Evolutionary conservation across 2,329 filamentous ascomycete genomes (phyloP).

Genomic region (Claviceps spartinae): DNA sequence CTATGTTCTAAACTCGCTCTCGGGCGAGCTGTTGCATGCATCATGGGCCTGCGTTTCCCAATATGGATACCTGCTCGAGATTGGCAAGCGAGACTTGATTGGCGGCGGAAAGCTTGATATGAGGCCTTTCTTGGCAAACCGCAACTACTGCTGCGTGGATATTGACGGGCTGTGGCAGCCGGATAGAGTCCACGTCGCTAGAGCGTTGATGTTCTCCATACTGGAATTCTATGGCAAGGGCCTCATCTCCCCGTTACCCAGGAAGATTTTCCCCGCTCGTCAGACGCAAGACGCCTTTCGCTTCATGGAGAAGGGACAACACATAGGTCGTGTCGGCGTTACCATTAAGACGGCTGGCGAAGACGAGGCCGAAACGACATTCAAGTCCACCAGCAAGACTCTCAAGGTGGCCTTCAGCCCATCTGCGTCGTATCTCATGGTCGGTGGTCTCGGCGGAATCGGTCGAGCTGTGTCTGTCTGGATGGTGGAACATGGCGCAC

Average conservation of each 20-base stretch:
- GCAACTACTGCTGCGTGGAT: background rate
- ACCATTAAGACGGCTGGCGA: background rate
- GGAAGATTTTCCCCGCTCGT: background rate
- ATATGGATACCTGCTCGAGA: conserved; percentile 22
- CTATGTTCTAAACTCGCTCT: conserved; percentile 15
- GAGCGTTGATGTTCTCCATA: background rate
- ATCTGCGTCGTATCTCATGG: conserved; percentile 9
- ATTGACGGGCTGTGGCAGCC: background rate
- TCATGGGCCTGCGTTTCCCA: conserved; percentile 23
- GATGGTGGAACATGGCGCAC: conserved; percentile 13
- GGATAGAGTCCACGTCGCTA: background rate
- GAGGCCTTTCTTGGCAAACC: conserved; percentile 9
- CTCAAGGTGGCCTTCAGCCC: background rate
- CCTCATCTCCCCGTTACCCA: background rate
- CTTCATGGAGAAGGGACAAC: background rate
- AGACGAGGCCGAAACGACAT: background rate
- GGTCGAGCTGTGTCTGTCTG: conserved; percentile 8
- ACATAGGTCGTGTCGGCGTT: background rate
- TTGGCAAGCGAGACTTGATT: conserved; percentile 21
- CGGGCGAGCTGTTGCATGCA: conserved; percentile 14
- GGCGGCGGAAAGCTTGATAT: conserved; percentile 28
- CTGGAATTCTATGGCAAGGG: background rate
- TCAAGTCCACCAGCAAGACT: background rate
- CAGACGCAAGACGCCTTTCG: background rate
- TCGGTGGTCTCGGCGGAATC: conserved; percentile 12